Percentiles rank a stretch among this genome's conserved stretches.
Conservation (phyloP, 148 eudicot species). For the Silene uniflora region DNA sequence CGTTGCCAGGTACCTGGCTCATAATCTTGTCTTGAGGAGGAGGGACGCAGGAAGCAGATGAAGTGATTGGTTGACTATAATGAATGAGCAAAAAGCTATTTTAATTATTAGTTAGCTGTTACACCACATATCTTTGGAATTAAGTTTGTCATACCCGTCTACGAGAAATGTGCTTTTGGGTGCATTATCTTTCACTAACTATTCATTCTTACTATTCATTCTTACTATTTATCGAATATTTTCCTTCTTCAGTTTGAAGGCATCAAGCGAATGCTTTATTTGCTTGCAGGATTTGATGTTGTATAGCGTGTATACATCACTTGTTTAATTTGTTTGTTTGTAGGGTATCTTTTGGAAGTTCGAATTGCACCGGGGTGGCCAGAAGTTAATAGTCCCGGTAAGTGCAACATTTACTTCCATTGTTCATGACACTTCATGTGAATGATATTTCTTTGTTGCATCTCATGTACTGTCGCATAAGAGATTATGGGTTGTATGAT, state of each 20-base stretch:
- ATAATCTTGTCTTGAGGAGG: background rate
- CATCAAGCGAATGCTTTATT: constrained; percentile 3
- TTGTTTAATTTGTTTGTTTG: constrained; percentile 15
- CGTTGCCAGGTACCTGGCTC: background rate
- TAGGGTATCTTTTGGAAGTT: constrained; percentile 92
- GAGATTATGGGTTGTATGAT: background rate
- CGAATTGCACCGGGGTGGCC: constrained; percentile 91
- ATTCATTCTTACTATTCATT: background rate
- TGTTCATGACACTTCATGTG: too few relatives aligned
- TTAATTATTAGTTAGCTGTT: background rate
- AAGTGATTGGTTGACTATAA: background rate
- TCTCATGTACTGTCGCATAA: background rate
- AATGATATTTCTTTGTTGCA: background rate
- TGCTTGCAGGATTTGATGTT: constrained; percentile 4
- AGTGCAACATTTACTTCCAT: constrained; percentile 29
- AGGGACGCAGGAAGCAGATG: too few relatives aligned
- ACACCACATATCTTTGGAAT: background rate
- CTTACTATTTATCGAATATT: background rate
- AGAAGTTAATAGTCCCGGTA: constrained; percentile 88
- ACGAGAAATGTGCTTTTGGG: background rate
- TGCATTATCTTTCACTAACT: background rate
- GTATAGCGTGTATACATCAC: constrained; percentile 8
- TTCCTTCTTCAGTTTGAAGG: background rate
- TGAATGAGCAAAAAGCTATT: too few relatives aligned
- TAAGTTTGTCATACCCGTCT: background rate